Evolutionary conservation across 1,139 yeast genomes (phyloP), one percentile per base, ranked within the genome.

Genomic region (Wickerhamiella pararugosa): DNA sequence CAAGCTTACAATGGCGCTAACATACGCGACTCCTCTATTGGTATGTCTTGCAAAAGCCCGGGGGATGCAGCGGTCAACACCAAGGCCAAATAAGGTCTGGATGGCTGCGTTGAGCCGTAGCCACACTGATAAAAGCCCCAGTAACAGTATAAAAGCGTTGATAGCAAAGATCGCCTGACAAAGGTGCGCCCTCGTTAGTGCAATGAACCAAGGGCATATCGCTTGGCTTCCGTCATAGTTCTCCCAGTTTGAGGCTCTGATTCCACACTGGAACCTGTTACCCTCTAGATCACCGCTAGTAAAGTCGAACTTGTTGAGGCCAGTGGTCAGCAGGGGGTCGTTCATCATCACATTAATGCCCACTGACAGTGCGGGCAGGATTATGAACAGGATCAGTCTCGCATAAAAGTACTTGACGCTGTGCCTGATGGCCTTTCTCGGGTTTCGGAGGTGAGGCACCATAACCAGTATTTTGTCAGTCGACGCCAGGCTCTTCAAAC

Each of bases 381-480:
- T 60, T 57, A 83, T 82, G 48, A 84, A 74, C 1, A 81, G 56
- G 9, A 78, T 57, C 36, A 83, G 72, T 54, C 94, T 69, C 69
- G 80, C 76, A 53, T 79, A 80, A 2, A 84, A 72, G 55, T 93
- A 67, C 70, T 81, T 76, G 54, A 79, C 80, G 2, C 82, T 83
- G 51, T 79, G 67, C 51, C 68, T 74, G 1, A 93, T 79, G 0
- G 93, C 93, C 48, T 72, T 74, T 48, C 94, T 68, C 1, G 94
- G 94, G 51, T 81, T 79, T 47, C 79, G 68, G 7, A 90, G 82
- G 58, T 84, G 94, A 56, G 90, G 82, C 1, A 93, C 90, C 1
- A 93, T 87, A 46, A 83, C 75, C 25, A 29, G 26, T 9, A 40
- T 29, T 25, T 40, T 40, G 31, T 40, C 43, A 11, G 29, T 31